These are phyloP conservation scores for Skeletonema marinoi DNA, from an alignment of 108 stramenopile genomes.

Conservation along the genomic window DNA sequence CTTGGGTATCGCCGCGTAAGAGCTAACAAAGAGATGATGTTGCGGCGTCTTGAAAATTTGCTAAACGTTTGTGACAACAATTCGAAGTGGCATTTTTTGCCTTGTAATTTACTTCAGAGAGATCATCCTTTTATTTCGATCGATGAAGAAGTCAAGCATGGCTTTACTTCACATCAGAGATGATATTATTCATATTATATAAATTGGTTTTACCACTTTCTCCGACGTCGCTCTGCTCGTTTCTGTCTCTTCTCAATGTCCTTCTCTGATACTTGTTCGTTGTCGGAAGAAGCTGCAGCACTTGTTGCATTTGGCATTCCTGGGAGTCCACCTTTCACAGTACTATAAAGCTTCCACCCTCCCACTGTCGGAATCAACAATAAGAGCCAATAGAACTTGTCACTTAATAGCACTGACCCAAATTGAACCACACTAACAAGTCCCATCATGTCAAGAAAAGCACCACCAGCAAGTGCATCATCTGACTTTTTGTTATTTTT, in stretches of 20 bases:
- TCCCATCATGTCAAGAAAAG: constrained; percentile 60
- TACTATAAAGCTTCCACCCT: constrained; percentile 43
- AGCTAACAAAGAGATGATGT: background rate
- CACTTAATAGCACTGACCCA: constrained; percentile 41
- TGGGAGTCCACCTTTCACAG: constrained; percentile 2
- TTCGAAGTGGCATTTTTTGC: background rate
- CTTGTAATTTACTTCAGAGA: background rate
- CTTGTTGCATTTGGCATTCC: constrained; percentile 1
- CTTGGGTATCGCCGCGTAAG: constrained; percentile 33
- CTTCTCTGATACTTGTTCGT: constrained; percentile 15
- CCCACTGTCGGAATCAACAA: constrained; percentile 29
- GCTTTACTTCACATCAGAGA: background rate
- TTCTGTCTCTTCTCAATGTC: constrained; percentile 44
- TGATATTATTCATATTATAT: background rate
- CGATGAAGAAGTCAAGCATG: background rate
- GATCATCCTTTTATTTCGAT: background rate
- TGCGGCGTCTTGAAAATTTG: background rate
- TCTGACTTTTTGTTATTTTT: constrained; percentile 23
- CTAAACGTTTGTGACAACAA: background rate
- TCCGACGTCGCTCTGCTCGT: constrained; percentile 54
- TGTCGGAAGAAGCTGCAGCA: background rate
- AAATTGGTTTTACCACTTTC: constrained; percentile 40
- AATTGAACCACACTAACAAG: constrained; percentile 55
- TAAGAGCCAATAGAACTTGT: constrained; percentile 53
- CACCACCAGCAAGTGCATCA: constrained; percentile 56